Base-by-base conservation (phyloP, 345 rosid genomes). In the Acer negundo region DNA sequence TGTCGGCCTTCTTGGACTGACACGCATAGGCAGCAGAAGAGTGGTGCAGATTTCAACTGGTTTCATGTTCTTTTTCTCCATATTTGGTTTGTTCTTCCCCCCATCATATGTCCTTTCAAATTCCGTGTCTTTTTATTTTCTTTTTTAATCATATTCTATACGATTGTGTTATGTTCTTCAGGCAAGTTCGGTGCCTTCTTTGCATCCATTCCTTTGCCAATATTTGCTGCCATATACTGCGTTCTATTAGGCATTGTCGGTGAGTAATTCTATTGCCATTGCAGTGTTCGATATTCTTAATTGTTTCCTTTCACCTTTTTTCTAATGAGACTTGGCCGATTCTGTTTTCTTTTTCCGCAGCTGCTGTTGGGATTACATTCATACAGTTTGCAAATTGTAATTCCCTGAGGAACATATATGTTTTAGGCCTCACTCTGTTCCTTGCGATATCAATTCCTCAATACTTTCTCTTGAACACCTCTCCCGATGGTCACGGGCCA, bases 111-210 rank as follows among this genome's bases (percentile, higher is more conserved):
- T 67, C 56, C 17, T 1, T 38, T 22, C 2, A 4, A 42, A 26
- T 28, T 2, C 64, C 35, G 28, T 58, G 38, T 5, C 38, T 35
- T 35, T 62, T 7, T 24, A 65, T n/a, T 59, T 20, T 8, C 49
- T 16, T 31, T 31, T 31, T 31, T 0, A 1, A 59, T 80, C 17
- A 53, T 31, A 62, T 70, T 28, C 44, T 65, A 55, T 38, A 62
- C 72, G 22, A 53, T 62, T 28, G 58, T 49, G 44, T 49, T 16
- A 19, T 77, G 51, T 77, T 58, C 66, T 75, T 75, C 84, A 94
- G 99, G 99, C 75, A 96, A 94, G 65, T 96, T 96, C 67, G 99
- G 99, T 9, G 99, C 97, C 64, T 90, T 96, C 76, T 96, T 96
- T 82, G 99, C 99, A 1, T 96, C 99, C 38, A 96, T 96, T 79